Base-by-base conservation (phyloP, 441 rosid genomes). In the Erodium texanum region DNA sequence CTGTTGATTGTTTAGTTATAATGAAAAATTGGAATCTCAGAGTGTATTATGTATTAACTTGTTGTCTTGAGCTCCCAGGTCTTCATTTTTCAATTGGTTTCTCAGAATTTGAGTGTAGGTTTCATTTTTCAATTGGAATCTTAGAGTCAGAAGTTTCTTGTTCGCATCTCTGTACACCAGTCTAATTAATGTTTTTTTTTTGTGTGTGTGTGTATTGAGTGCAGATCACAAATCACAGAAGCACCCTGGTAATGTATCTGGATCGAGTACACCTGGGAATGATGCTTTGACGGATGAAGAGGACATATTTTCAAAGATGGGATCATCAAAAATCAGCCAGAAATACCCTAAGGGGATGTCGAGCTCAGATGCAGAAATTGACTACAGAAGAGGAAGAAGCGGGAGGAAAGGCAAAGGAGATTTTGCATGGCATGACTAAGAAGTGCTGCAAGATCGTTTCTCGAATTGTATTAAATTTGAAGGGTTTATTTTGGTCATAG, bases 331-430 rank as follows among this genome's bases (percentile, higher is more conserved):
- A 34, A 10, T 34, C 38, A 34, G 38, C 38, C 38, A 34, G 5
- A 91, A 83, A 79, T 84, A 84, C 77, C 84, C 79, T 12, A 61
- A 71, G 67, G 92, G 89, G 67, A 67, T 83, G 63, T 91, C 96
- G 12, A 75, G 84, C 82, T 94, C 99, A 7, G 97, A 94, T 82
- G 97, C 99, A 29, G 99, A 94, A 85, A 77, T 94, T 14, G 97
- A 94, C 71, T 94, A 89, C 71, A 34, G 38, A 34, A 34, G 38
- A 34, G 38, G 10, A 34, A 71, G 92, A 84, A 91, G 93, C 82
- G 78, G 84, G 69, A 83, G 97, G 80, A 90, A 88, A 86, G 79
- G 90, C 69, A 85, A 78, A 82, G 86, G 90, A 75, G 80, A 83
- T 74, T 78, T 76, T 12, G 80, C 78, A 34, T 34, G 38, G 38